Evolutionary conservation across 805 yeast genomes (phyloP), one percentile per base, ranked within the genome.

Genomic region (Isabelozyma pseudorhagii): DNA sequence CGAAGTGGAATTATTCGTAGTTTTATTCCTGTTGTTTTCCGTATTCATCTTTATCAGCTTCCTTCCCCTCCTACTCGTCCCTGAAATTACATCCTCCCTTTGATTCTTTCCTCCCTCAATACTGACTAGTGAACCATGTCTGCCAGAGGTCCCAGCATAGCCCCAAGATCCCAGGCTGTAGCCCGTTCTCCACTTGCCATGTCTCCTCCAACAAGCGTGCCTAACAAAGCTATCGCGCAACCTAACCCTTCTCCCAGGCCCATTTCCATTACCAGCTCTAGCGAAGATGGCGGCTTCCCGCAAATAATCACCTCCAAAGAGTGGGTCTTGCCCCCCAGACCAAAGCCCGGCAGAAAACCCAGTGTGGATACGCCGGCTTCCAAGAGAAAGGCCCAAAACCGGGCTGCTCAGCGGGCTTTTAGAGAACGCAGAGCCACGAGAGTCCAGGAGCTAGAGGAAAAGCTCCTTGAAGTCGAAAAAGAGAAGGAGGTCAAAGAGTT

Each of bases 401-500:
- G 97, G 50, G 96, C 94, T n/a, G 96, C 97, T 18, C 96, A 92
- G 72, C 64, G 96, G 50, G 96, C 97, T 2, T 89, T 89, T 70
- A 72, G 97, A 55, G 96, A 90, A 64, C 77, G 97, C 55, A 73
- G 96, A 58, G 96, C 97, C 15, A 87, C 87, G 31, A 71, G 91
- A 46, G 89, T 90, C 7, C 83, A 82, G 50, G 96, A 87, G 62
- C 73, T 92, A 48, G 96, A 89, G 63, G 80, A 78, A 46, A 83
- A 82, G 66, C 75, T 86, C 49, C 71, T 78, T 62, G 87, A 80
- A 59, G 77, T 84, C 46, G 93, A 87, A 66, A 78, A 80, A 55
- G 92, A 82, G 57, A 77, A 80, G 50, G 87, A 82, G 39, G 71
- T 74, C 46, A 80, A 78, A 57, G 89, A 82, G 59, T 79, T 82